Percentiles rank a stretch among this genome's conserved stretches.
Conservation (phyloP, 1,139 yeast species). For the Wickerhamiella pararugosa region DNA sequence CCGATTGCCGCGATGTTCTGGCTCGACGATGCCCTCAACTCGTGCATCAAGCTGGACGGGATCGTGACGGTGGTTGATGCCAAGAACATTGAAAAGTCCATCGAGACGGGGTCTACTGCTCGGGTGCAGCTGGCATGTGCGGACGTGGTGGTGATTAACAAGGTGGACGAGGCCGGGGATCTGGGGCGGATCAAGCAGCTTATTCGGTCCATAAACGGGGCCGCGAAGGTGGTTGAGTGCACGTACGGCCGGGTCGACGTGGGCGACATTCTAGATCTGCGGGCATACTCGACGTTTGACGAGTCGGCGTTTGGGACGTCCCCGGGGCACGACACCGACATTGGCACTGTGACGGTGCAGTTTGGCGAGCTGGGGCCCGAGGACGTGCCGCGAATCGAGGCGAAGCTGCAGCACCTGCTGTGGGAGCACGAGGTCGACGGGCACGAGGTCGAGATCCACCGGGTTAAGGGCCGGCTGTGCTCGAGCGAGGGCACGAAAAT, state of each 20-base stretch:
- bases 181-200: slow-evolving; percentile 22
- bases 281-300: slow-evolving; percentile 50
- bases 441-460: slow-evolving; percentile 43
- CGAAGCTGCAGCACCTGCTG: slow-evolving; percentile 45
- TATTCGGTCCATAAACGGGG: slow-evolving; percentile 45
- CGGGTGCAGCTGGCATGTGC: slow-evolving; percentile 85
- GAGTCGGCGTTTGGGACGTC: slow-evolving; percentile 15
- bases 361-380: slow-evolving; percentile 32
- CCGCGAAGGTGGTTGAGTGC: slow-evolving; percentile 55
- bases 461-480: slow-evolving; percentile 66
- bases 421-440: slow-evolving; percentile 47
- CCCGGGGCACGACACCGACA: slow-evolving; percentile 26
- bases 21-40: slow-evolving; percentile 79
- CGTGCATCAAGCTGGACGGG: slow-evolving; percentile 82
- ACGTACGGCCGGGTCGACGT: slow-evolving; percentile 58
- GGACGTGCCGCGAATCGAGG: slow-evolving; percentile 35
- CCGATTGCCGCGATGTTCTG: slow-evolving; percentile 96
- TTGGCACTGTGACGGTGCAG: slow-evolving; percentile 44
- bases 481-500: slow-evolving; percentile 31
- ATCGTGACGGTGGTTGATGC: slow-evolving; percentile 85
- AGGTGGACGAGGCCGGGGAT: slow-evolving; percentile 37
- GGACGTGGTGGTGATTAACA: slow-evolving; percentile 65
- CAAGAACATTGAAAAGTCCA: slow-evolving; percentile 46
- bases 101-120: slow-evolving; percentile 73
- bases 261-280: slow-evolving; percentile 52